These are phyloP conservation scores for Fusarium keratoplasticum DNA, from an alignment of 2,329 filamentous ascomycete species.

Conservation along the genomic window DNA sequence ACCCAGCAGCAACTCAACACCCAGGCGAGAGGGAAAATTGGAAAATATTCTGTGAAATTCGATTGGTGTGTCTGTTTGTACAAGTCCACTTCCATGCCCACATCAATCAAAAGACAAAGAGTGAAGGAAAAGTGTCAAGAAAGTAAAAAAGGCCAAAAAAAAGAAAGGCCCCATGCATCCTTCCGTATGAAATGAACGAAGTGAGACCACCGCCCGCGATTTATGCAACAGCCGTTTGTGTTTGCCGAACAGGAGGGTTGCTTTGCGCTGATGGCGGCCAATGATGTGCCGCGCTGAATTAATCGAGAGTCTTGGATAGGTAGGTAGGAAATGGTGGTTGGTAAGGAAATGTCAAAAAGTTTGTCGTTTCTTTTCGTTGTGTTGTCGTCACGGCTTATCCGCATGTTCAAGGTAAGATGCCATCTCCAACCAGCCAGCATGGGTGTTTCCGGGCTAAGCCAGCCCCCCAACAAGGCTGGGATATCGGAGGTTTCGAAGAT, in stretches of 20 bases:
- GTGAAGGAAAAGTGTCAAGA: conserved; percentile 12
- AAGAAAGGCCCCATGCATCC: conserved; percentile 8
- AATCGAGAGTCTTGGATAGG: conserved; percentile 22
- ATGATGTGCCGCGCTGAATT: conserved; percentile 12
- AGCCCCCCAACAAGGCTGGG: conserved; percentile 5
- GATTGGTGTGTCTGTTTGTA: conserved; percentile 46
- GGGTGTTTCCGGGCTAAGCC: conserved; percentile 5
- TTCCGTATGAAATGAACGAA: conserved; percentile 4
- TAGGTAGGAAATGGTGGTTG: conserved; percentile 12
- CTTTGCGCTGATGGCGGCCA: conserved; percentile 4
- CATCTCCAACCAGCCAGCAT: conserved; percentile 2
- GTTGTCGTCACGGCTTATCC: conserved; percentile 23
- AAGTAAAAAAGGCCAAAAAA: background rate
- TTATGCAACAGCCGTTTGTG: conserved; percentile 12
- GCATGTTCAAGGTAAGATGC: conserved; percentile 9
- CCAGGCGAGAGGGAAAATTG: conserved; percentile 9
- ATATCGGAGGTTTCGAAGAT: conserved; percentile 13
- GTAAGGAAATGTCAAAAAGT: conserved; percentile 8
- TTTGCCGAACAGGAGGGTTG: conserved; percentile 4
- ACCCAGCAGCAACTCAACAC: conserved; percentile 19
- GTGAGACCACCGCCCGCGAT: conserved; percentile 16
- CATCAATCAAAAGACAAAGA: conserved; percentile 36
- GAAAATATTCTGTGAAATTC: conserved; percentile 39
- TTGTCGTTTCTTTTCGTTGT: conserved; percentile 23
- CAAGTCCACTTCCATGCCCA: conserved; percentile 44